Evolutionary conservation across 805 yeast genomes (phyloP).

Genomic region (Myxozyma udenii): DNA sequence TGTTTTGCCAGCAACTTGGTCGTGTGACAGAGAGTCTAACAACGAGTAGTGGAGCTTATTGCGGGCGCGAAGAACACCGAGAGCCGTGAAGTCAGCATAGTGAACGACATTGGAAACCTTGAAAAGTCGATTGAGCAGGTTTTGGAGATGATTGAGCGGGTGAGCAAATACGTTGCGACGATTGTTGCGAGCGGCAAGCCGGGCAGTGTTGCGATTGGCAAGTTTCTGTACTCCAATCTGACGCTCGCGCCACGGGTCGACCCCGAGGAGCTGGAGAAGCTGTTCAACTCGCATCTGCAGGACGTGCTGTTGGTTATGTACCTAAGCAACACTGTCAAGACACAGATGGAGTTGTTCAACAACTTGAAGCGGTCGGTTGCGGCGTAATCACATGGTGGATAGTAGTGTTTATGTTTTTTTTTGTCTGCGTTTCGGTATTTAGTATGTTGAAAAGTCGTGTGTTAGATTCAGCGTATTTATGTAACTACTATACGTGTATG

Average conservation of each 20-base stretch:
- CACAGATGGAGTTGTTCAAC: conserved; percentile 46
- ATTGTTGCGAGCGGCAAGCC: conserved; percentile 31
- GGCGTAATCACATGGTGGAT: conserved; percentile 1
- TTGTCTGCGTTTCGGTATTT: neutral
- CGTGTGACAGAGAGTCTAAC: conserved; percentile 33
- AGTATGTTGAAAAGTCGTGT: neutral
- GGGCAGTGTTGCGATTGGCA: conserved; percentile 52
- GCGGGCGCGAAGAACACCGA: conserved; percentile 38
- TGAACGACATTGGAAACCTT: conserved; percentile 37
- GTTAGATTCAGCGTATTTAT: too few relatives aligned
- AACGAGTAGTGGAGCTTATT: conserved; percentile 37
- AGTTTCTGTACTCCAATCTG: conserved; percentile 53
- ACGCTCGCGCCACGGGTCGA: conserved; percentile 43
- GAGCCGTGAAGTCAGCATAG: conserved; percentile 36
- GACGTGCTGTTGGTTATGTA: conserved; percentile 80
- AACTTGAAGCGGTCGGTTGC: conserved; percentile 25
- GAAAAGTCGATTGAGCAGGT: conserved; percentile 41
- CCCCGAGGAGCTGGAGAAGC: conserved; percentile 52
- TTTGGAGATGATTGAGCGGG: conserved; percentile 42
- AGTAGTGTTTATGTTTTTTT: too few relatives aligned
- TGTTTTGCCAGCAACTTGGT: conserved; percentile 38
- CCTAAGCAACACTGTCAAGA: conserved; percentile 76
- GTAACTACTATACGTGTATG: too few relatives aligned
- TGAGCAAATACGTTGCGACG: conserved; percentile 37
- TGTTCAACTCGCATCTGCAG: conserved; percentile 69